Evolutionary conservation across 441 rosid species (phyloP), one percentile per base, ranked within the genome.

Genomic region (Eruca vesicaria): DNA sequence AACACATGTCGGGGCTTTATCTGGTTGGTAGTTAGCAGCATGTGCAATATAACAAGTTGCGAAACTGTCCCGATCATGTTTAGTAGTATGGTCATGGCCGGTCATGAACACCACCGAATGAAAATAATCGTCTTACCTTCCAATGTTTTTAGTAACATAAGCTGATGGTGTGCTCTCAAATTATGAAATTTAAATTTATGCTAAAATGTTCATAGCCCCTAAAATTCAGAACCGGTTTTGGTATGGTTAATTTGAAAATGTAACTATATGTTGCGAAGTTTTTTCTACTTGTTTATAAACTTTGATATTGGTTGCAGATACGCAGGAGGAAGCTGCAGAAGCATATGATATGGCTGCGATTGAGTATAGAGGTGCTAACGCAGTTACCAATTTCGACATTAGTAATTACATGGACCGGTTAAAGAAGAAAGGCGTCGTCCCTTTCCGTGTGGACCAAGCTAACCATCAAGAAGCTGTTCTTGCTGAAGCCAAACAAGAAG

Each of bases 311-410:
- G 35, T 59, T 53, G 59, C 45, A 95, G 99, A 90, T 60, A 93
- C 99, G 9, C 96, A 93, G 59, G 97, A 95, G 74, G 99, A 95
- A 78, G 99, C 98, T 11, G 99, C 98, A 0, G 99, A 88, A 3
- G 98, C 99, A 0, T 95, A 95, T 79, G 99, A 95, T 32, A 86
- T 95, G 95, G 98, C 98, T 15, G 99, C 99, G 7, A 82, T 95
- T 18, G 92, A 95, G 68, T 86, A 93, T 71, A 84, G 99, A 82
- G 99, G 99, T 33, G 78, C 88, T 0, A 93, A 90, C 53, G 98
- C 99, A 0, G 97, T 93, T 41, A 93, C 99, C 7, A 95, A 95
- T 78, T 95, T 95, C 71, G 92, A 91, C 81, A 72, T 86, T 26
- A 82, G 89, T 82, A 85, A 81, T 59, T 95, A 95, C 90, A 67